These are phyloP conservation scores for Sequoiadendron giganteum DNA, from an alignment of 75 land plant species.

Conservation along the genomic window DNA sequence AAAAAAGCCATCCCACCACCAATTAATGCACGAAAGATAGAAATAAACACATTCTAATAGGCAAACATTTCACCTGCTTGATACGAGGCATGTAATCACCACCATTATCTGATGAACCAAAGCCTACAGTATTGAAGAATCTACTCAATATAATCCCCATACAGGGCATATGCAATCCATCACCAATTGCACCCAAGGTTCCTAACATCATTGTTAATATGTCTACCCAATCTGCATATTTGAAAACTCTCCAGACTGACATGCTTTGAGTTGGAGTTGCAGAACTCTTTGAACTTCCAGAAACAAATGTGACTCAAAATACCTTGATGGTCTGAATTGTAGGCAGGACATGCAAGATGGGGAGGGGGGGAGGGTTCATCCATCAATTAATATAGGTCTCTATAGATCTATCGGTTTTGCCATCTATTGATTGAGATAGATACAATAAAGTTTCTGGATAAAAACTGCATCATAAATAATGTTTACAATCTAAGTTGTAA, in stretches of 20 bases:
- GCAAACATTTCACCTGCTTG: neutral
- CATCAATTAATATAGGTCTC: no score
- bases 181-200: constrained; percentile 37
- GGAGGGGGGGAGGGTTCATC: no score
- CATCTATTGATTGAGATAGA: no score
- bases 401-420: no score
- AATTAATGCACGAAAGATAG: neutral
- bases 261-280: neutral
- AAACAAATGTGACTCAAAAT: neutral
- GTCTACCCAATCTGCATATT: constrained; percentile 41
- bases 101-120: neutral
- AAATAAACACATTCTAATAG: neutral
- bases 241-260: constrained; percentile 11
- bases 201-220: constrained; percentile 40
- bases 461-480: no score
- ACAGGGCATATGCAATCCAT: constrained; percentile 17
- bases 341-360: no score
- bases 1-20: neutral
- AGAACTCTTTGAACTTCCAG: neutral
- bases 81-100: neutral
- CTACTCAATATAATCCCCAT: neutral
- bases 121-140: neutral
- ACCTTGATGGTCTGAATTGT: no score
- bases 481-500: no score
- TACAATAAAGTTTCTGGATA: no score